Evolutionary conservation across 2,329 filamentous ascomycete genomes (phyloP).

Genomic region (Xylariaceae sp.): DNA sequence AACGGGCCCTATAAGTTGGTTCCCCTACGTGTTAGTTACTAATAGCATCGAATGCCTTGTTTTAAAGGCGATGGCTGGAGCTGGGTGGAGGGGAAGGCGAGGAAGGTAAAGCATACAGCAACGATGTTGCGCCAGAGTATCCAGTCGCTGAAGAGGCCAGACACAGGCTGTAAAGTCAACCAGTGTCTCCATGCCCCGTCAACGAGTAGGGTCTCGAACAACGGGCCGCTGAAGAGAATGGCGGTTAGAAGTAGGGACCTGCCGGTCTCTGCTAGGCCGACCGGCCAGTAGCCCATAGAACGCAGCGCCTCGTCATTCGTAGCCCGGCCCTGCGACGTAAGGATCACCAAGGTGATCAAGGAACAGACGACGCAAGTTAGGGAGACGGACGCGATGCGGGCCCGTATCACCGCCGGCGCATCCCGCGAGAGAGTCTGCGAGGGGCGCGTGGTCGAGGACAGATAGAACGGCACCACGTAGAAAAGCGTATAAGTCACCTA

Average conservation of each 20-base stretch:
- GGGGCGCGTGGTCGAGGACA: conserved; percentile 79
- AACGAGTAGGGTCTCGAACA: conserved; percentile 80
- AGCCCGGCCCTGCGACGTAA: conserved; percentile 60
- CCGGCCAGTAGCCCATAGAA: conserved; percentile 81
- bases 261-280: conserved; percentile 68
- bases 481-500: conserved; percentile 82
- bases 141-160: conserved; percentile 73
- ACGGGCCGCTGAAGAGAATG: conserved; percentile 81
- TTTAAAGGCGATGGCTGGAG: neutral
- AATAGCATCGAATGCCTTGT: neutral
- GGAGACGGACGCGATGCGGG: conserved; percentile 81
- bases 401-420: conserved; percentile 86
- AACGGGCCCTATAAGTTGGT: conserved; percentile 69
- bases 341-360: conserved; percentile 69
- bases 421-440: conserved; percentile 82
- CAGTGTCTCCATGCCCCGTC: conserved; percentile 74
- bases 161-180: conserved; percentile 61
- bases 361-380: conserved; percentile 75
- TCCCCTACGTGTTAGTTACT: neutral
- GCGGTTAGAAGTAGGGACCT: conserved; percentile 74
- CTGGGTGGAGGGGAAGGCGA: neutral
- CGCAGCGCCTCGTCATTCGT: conserved; percentile 65
- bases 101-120: conserved; percentile 64
- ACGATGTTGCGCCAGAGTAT: conserved; percentile 86
- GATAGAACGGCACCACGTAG: conserved; percentile 92